A percentile compares a stretch with the other conserved stretches of the same genome.
Conservation (phyloP, 75 land plant genomes). For the Ceratopteris richardii region DNA sequence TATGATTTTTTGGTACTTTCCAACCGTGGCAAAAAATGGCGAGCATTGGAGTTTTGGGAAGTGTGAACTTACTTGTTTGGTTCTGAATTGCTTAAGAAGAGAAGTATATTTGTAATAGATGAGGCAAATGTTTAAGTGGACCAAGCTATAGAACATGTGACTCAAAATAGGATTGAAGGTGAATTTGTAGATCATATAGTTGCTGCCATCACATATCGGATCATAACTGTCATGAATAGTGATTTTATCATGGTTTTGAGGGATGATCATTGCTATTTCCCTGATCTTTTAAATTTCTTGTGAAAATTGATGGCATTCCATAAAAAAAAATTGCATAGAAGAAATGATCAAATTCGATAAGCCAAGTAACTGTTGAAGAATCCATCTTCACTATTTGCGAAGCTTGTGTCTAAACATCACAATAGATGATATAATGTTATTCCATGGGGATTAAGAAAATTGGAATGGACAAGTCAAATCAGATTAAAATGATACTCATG, state of each 20-base stretch:
- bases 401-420: slow-evolving; percentile 62
- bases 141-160: slow-evolving; percentile 52
- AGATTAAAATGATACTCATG: no score
- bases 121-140: slow-evolving; percentile 86
- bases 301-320: not conserved
- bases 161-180: slow-evolving; percentile 49
- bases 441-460: no score
- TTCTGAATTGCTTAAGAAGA: slow-evolving; percentile 49
- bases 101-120: slow-evolving; percentile 62
- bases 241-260: slow-evolving; percentile 56
- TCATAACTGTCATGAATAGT: slow-evolving; percentile 64
- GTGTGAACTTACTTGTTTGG: slow-evolving; percentile 70
- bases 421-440: slow-evolving; percentile 52
- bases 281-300: not conserved
- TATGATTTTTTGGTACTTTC: no score
- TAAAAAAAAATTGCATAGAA: slow-evolving; percentile 30
- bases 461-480: no score
- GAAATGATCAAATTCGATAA: slow-evolving; percentile 49
- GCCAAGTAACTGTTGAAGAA: slow-evolving; percentile 41
- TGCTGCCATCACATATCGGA: slow-evolving; percentile 59
- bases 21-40: slow-evolving; percentile 69
- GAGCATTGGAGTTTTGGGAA: slow-evolving; percentile 88
- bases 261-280: slow-evolving; percentile 33
- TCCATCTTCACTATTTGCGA: slow-evolving; percentile 49
- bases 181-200: slow-evolving; percentile 53